Percentiles rank a stretch among this genome's conserved stretches.
These are phyloP conservation scores for Vitellaria paradoxa DNA, from an alignment of 179 eudicot species.

Conservation along the genomic window DNA sequence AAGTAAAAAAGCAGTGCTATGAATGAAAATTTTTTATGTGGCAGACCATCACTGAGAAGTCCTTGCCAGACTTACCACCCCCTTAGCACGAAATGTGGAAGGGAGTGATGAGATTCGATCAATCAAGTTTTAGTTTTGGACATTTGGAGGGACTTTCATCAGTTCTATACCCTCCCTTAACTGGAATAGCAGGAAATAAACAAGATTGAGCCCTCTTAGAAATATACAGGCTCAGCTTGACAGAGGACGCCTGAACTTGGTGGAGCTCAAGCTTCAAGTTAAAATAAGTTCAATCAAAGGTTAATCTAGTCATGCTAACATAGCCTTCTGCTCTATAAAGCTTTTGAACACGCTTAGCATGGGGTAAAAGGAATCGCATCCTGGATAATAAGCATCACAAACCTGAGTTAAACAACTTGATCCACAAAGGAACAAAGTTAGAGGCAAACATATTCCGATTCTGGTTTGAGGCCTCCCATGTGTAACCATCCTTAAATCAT, in stretches of 20 bases:
- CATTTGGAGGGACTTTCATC: background rate
- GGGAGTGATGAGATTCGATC: background rate
- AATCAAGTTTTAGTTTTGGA: background rate
- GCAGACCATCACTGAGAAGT: background rate
- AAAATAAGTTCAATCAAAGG: no score
- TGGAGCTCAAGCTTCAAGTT: no score
- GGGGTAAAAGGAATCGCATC: background rate
- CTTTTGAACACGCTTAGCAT: background rate
- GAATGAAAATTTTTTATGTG: background rate
- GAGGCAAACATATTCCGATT: constrained; percentile 76
- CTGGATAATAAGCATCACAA: background rate
- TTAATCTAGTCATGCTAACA: background rate
- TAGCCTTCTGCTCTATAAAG: background rate
- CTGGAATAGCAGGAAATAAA: background rate
- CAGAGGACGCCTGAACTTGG: background rate
- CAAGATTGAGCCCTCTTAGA: background rate
- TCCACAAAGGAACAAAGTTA: constrained; percentile 85
- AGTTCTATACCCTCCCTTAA: background rate
- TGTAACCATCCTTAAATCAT: constrained; percentile 41
- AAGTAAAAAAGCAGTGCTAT: background rate
- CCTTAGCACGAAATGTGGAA: background rate
- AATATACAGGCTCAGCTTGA: background rate
- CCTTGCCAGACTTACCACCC: background rate
- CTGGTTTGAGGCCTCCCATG: constrained; percentile 55
- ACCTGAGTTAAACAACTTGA: constrained; percentile 68